A percentile compares a stretch with the other conserved stretches of the same genome.
phyloP scores from a whole-genome alignment of 1,284 basidiomycete species.

The Ganoderma sp. region DNA sequence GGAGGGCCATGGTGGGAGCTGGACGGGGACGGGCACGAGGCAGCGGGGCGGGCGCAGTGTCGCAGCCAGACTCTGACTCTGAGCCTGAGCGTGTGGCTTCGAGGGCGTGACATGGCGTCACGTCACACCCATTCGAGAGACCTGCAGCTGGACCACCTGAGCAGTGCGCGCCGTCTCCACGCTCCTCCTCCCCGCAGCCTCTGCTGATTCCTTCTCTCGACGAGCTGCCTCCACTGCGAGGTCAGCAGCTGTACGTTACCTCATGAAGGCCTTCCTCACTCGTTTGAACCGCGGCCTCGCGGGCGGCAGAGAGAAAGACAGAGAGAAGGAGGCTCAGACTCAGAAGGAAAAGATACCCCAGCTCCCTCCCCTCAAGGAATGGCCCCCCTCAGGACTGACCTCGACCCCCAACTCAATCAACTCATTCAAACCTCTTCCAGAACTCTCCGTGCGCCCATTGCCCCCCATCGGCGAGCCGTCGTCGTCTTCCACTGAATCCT shows the following conservation, averaged over 20 bases:
- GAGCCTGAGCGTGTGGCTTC: background rate
- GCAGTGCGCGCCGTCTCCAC: conserved; percentile 36
- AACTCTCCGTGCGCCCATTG: conserved; percentile 57
- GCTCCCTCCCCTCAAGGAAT: conserved; percentile 59
- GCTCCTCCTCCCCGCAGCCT: conserved; percentile 33
- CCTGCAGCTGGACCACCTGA: conserved; percentile 12
- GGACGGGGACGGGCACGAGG: conserved; percentile 28
- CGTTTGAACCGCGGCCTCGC: conserved; percentile 72
- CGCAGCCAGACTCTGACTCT: background rate
- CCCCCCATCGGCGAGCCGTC: conserved; percentile 54
- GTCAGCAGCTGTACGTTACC: conserved; percentile 26
- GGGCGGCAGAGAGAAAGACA: conserved; percentile 58
- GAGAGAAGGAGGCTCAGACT: conserved; percentile 53
- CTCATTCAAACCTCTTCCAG: conserved; percentile 73
- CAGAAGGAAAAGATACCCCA: conserved; percentile 70
- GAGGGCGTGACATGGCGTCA: conserved; percentile 9
- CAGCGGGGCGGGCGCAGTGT: conserved; percentile 15
- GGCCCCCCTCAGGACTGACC: conserved; percentile 56
- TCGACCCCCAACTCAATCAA: conserved; percentile 55
- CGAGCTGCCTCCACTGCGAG: conserved; percentile 29
- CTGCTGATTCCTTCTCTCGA: conserved; percentile 19
- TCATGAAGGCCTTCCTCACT: conserved; percentile 81
- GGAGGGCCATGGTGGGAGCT: conserved; percentile 25
- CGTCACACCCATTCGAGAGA: conserved; percentile 12
- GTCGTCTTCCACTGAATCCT: conserved; percentile 40